These are phyloP conservation scores for Euphorbia peplus DNA, from an alignment of 345 rosid genomes.

Conservation along the genomic window DNA sequence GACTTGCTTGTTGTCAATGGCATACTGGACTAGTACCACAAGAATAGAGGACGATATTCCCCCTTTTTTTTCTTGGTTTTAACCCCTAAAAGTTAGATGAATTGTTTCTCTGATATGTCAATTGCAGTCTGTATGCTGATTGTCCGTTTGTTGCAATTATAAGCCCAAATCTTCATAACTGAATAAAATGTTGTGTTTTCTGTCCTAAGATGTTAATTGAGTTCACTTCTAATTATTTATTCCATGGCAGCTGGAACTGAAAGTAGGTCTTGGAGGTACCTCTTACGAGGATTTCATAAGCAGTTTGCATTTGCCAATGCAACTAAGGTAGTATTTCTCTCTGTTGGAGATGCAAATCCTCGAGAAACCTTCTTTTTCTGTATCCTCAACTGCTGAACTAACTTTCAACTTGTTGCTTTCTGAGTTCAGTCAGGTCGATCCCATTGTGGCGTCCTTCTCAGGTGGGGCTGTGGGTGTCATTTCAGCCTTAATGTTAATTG, in stretches of 20 bases:
- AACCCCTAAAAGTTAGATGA: not conserved
- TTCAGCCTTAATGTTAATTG: conserved; percentile 92
- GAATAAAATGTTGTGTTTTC: not conserved
- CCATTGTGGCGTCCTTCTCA: conserved; percentile 92
- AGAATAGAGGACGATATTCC: not conserved
- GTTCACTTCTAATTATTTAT: conserved; percentile 5
- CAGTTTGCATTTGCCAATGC: conserved; percentile 79
- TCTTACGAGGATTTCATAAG: conserved; percentile 89
- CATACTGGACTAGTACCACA: not conserved
- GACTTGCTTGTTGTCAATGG: not conserved
- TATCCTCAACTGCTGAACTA: not conserved
- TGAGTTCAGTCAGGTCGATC: conserved; percentile 84
- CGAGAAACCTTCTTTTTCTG: conserved; percentile 9
- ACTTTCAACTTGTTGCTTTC: conserved; percentile 19
- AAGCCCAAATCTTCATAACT: not conserved
- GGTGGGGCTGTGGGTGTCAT: conserved; percentile 98
- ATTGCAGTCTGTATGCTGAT: not conserved
- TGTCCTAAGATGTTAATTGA: not conserved
- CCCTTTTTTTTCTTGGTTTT: not conserved
- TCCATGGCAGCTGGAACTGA: conserved; percentile 73
- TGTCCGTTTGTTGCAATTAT: not conserved
- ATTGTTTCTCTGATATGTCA: not conserved
- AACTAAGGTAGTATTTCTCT: conserved; percentile 63
- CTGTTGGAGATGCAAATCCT: conserved; percentile 8
- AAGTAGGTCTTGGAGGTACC: conserved; percentile 86